Base-by-base conservation (phyloP, 139 green algal genomes). In the Tetradesmus obliquus region DNA sequence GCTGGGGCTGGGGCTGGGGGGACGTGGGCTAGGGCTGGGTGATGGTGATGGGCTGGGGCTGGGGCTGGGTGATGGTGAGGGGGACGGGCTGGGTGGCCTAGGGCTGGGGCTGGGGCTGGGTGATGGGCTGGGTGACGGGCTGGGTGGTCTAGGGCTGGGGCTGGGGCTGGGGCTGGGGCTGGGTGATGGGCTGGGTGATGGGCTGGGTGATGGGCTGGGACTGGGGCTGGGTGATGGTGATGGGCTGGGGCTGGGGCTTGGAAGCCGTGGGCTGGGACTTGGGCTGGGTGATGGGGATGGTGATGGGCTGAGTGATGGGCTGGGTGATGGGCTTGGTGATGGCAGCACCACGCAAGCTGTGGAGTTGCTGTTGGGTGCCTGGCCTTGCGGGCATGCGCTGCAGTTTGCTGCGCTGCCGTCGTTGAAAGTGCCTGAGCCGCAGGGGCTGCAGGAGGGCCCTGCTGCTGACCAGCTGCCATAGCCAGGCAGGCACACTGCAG, bases 391-490 rank as follows among this genome's bases (percentile, higher is more conserved):
- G 57, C 84, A 88, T 13, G 84, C 3, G 22, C 24, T 60, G 57
- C 84, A 88, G 7, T 5, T 55, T 15, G 57, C 5, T 3, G 79
- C 55, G 7, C 9, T 79, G 84, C 84, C 84, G 54, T 88, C 58
- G 57, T 79, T 88, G 84, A 58, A 79, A 0, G 58, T 60, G 57
- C 57, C 57, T 17, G 57, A 10, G n/a, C 8, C 9, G n/a, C 84
- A 88, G 20, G 9, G 84, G 17, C n/a, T 79, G 84, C 57, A 88
- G 84, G 84, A 32, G 24, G 22, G 55, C 13, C 81, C 81, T 45
- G 53, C 12, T 69, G 74, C 74, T 53, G 15, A 45, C 51, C 45
- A 86, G 15, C 45, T 86, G 81, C 81, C 81, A 12, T 55, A 86
- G 19, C 81, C 81, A 66, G 81, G 45, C 19, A 58, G 32, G 22